Evolutionary conservation across 768 basidiomycete genomes (phyloP), one percentile per base, ranked within the genome.

Genomic region (Auriculariales sp.): DNA sequence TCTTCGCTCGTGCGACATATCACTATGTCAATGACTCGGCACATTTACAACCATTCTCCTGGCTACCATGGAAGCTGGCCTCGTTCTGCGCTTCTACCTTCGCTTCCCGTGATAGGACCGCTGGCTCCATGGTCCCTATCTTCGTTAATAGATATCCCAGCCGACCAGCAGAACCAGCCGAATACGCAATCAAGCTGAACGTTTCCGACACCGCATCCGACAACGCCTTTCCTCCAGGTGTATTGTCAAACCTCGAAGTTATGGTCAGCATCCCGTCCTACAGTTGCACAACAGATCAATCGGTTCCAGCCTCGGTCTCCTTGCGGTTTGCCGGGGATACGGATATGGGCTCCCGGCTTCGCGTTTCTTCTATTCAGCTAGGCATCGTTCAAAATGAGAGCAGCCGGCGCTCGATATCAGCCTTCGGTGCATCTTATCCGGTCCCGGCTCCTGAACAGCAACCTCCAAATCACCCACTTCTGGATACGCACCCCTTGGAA

Each of bases 1-100:
- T 90, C 25, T 76, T 74, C 54, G 83, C 84, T 14, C 74, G 74
- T 24, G 83, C 81, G 7, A 77, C 73, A 54, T 80, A 78, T 56
- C 55, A 68, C 25, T 63, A 69, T 49, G 48, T 71, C 31, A 73
- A 73, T 27, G 75, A 75, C 3, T 57, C 56, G 47, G 56, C 66
- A 6, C 53, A 55, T 3, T 57, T 67, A 3, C 75, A 75, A 64
- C 71, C 69, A 39, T 60, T 82, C 34, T 68, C 72, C 24, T 50
- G 49, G 55, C 49, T 2, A 65, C 68, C 5, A 62, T 84, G 19
- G 39, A 44, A 44, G 39, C 39, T 44, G 9, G 5, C 19, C 22
- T n/a, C 39, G 7, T 7, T 19, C 22, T 44, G 39, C 39, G 22
- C 39, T 4, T 19, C 39, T 7, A 7, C 39, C 22, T 25, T 44